A percentile compares a stretch with the other conserved stretches of the same genome.
Conservation (phyloP, 1,284 basidiomycete genomes). For the Trichosporon ovoides region DNA sequence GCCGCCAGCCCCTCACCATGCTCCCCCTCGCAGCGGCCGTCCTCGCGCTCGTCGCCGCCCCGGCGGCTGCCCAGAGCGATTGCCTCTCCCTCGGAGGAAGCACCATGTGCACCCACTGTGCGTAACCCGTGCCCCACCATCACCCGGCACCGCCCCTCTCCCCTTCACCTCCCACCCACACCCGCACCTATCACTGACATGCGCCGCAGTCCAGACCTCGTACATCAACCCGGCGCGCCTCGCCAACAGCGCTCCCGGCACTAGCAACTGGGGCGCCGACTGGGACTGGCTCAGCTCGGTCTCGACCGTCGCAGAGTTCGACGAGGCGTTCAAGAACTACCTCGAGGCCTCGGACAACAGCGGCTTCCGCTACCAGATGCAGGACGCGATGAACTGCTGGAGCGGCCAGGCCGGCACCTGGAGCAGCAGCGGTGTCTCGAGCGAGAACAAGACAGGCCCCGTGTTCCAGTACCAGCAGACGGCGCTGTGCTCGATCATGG, state of each 20-base stretch:
- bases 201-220: slow-evolving; percentile 35
- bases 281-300: slow-evolving; percentile 26
- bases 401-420: slow-evolving; percentile 26
- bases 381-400: slow-evolving; percentile 39
- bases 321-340: slow-evolving; percentile 30
- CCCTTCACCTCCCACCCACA: background rate
- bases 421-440: slow-evolving; percentile 32
- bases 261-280: background rate
- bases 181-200: background rate
- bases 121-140: background rate
- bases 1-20: background rate
- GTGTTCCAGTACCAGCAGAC: slow-evolving; percentile 40
- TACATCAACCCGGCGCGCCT: slow-evolving; percentile 47
- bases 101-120: slow-evolving; percentile 12
- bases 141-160: background rate
- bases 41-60: background rate
- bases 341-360: slow-evolving; percentile 34
- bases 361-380: slow-evolving; percentile 39
- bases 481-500: slow-evolving; percentile 42
- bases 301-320: slow-evolving; percentile 7
- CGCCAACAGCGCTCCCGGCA: slow-evolving; percentile 35
- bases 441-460: slow-evolving; percentile 29
- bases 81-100: slow-evolving; percentile 12
- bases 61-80: background rate
- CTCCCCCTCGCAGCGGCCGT: background rate